Conservation (phyloP, 2,329 filamentous ascomycete species). For the Cladophialophora psammophila region DNA sequence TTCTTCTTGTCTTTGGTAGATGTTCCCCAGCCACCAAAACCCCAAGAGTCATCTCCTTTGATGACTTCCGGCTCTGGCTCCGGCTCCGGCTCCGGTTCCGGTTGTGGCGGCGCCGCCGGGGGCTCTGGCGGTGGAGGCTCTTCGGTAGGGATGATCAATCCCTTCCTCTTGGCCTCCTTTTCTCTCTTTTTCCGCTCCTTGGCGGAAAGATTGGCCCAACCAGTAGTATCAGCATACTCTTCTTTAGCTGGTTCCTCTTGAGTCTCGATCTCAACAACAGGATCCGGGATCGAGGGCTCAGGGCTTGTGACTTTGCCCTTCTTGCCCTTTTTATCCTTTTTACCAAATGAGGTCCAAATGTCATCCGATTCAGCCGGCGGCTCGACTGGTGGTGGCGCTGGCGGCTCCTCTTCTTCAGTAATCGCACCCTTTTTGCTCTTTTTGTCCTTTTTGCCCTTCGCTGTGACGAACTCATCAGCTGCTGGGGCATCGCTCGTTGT, state of each 20-base stretch:
- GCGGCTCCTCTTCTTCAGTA: conserved; percentile 34
- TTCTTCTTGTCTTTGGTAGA: conserved; percentile 56
- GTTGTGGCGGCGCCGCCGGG: not conserved
- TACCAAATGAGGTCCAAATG: conserved; percentile 36
- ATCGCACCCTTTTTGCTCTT: conserved; percentile 39
- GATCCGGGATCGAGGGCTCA: conserved; percentile 41
- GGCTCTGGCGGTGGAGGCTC: conserved; percentile 32
- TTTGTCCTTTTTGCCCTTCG: conserved; percentile 40
- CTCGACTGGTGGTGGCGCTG: conserved; percentile 35
- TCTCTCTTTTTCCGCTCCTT: conserved; percentile 48
- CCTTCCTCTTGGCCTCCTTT: conserved; percentile 56
- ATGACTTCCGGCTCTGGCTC: conserved; percentile 42
- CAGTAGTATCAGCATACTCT: conserved; percentile 34
- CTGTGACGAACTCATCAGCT: conserved; percentile 36
- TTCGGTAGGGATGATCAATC: conserved; percentile 39
- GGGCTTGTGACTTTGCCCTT: conserved; percentile 36
- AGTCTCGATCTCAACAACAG: conserved; percentile 43
- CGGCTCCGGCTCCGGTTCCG: conserved; percentile 25
- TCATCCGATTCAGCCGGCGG: conserved; percentile 41
- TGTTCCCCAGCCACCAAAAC: conserved; percentile 35
- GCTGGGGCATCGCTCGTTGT: conserved; percentile 37
- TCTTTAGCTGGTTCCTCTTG: conserved; percentile 39
- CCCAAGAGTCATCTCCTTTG: conserved; percentile 46
- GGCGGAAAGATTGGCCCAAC: conserved; percentile 45
- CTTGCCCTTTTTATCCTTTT: conserved; percentile 40